Percentiles rank a stretch among this genome's conserved stretches.
Evolutionary conservation across 345 rosid species (phyloP).

Genomic region (Dovyalis caffra): DNA sequence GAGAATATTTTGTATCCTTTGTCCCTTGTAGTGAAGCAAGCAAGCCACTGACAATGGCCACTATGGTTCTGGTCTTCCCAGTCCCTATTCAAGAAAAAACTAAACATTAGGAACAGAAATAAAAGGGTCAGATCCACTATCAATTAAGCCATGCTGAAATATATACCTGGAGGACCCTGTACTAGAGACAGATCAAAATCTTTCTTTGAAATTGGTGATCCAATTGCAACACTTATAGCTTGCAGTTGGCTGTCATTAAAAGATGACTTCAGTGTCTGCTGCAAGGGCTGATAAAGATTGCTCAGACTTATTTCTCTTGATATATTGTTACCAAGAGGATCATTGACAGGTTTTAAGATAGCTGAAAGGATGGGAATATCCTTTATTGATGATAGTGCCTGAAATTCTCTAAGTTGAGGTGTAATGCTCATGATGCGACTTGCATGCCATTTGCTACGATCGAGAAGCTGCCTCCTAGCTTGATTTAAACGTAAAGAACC

Average conservation of each 20-base stretch:
- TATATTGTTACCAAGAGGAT: constrained; percentile 35
- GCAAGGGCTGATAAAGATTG: constrained; percentile 63
- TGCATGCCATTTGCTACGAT: constrained; percentile 98
- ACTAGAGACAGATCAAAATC: constrained; percentile 78
- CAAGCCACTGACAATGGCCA: constrained; percentile 87
- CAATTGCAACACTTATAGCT: constrained; percentile 67
- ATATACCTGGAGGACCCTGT: constrained; percentile 98
- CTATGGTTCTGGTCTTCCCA: constrained; percentile 93
- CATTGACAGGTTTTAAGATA: constrained; percentile 63
- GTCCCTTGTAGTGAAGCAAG: constrained; percentile 57
- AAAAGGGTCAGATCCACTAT: not conserved
- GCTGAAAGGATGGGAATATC: constrained; percentile 70
- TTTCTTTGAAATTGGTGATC: constrained; percentile 45
- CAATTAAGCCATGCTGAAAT: constrained; percentile 5
- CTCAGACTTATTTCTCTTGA: constrained; percentile 40
- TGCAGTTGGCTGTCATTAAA: constrained; percentile 86
- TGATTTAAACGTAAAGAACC: constrained; percentile 72
- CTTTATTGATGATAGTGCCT: constrained; percentile 72
- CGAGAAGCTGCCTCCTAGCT: constrained; percentile 87
- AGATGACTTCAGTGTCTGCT: constrained; percentile 61
- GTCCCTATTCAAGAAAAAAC: constrained; percentile 50
- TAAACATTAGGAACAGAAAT: constrained; percentile 1
- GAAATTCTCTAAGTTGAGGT: constrained; percentile 94
- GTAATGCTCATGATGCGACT: constrained; percentile 81
- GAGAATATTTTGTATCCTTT: constrained; percentile 31